These are phyloP conservation scores for Berkeleyomyces rouxiae DNA, from an alignment of 2,329 filamentous ascomycete genomes.

Conservation along the genomic window DNA sequence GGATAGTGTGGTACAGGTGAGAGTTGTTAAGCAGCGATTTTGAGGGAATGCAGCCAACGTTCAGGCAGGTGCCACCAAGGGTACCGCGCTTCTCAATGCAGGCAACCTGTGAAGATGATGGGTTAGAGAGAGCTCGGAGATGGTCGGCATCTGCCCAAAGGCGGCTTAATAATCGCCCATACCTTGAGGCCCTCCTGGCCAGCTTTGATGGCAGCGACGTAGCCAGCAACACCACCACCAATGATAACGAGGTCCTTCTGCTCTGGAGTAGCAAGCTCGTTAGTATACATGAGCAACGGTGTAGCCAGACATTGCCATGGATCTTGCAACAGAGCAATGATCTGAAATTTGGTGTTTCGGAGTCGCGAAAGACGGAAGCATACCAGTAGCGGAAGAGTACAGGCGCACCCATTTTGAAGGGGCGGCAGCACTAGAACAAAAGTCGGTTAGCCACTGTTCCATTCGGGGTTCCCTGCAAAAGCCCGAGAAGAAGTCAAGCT, in stretches of 20 bases:
- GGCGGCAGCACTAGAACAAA: not conserved
- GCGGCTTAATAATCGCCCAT: slow-evolving; percentile 16
- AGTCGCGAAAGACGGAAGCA: slow-evolving; percentile 18
- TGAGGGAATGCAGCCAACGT: slow-evolving; percentile 97
- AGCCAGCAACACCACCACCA: slow-evolving; percentile 92
- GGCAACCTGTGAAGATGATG: slow-evolving; percentile 46
- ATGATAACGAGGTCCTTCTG: slow-evolving; percentile 97
- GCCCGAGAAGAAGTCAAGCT: not conserved
- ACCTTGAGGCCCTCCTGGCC: slow-evolving; percentile 96
- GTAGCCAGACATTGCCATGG: not conserved
- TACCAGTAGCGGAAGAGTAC: slow-evolving; percentile 42
- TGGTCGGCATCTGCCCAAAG: not conserved
- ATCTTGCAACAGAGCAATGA: not conserved
- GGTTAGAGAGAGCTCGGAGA: not conserved
- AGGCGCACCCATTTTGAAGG: slow-evolving; percentile 36
- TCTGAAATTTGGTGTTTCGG: not conserved
- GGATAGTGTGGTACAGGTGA: slow-evolving; percentile 90
- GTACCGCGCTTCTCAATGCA: slow-evolving; percentile 97
- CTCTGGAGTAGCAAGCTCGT: slow-evolving; percentile 32
- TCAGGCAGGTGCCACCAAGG: slow-evolving; percentile 92
- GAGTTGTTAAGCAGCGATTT: slow-evolving; percentile 99
- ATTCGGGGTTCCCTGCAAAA: not conserved
- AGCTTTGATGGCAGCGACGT: slow-evolving; percentile 97
- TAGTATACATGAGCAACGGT: slow-evolving; percentile 22
- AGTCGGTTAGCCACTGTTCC: not conserved